phyloP scores from a whole-genome alignment of 73 alveolate genomes.

The Uronychia setigera region DNA sequence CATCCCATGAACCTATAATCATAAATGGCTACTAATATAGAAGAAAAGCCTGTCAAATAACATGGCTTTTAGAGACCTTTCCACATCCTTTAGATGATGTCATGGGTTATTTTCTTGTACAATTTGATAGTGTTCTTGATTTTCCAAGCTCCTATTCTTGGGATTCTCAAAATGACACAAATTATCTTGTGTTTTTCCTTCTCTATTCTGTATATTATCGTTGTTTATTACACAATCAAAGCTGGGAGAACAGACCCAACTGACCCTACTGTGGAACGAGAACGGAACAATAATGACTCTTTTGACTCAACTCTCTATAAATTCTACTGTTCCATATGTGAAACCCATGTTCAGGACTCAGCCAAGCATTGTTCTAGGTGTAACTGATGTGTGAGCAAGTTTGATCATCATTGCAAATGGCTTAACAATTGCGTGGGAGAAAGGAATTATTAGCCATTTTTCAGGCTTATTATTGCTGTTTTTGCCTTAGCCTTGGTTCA shows the following conservation, averaged over 20 bases:
- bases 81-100: neutral
- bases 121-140: neutral
- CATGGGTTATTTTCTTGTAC: neutral
- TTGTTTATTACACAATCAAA: neutral
- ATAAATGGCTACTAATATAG: no score
- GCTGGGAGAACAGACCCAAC: neutral
- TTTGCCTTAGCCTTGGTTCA: no score
- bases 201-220: neutral
- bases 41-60: no score
- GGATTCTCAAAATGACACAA: no score
- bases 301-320: neutral
- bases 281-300: neutral
- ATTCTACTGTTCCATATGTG: constrained; percentile 14
- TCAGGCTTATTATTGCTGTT: neutral
- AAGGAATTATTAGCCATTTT: neutral
- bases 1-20: no score
- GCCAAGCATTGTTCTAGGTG: constrained; percentile 24
- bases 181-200: neutral
- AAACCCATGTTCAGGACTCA: constrained; percentile 20
- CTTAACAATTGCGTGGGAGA: neutral
- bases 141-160: neutral
- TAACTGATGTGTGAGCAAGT: constrained; percentile 9
- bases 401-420: constrained; percentile 19
- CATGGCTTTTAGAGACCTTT: neutral
- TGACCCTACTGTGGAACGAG: neutral